These are phyloP conservation scores for Venturia effusa DNA, from an alignment of 2,329 filamentous ascomycete genomes.

Conservation along the genomic window DNA sequence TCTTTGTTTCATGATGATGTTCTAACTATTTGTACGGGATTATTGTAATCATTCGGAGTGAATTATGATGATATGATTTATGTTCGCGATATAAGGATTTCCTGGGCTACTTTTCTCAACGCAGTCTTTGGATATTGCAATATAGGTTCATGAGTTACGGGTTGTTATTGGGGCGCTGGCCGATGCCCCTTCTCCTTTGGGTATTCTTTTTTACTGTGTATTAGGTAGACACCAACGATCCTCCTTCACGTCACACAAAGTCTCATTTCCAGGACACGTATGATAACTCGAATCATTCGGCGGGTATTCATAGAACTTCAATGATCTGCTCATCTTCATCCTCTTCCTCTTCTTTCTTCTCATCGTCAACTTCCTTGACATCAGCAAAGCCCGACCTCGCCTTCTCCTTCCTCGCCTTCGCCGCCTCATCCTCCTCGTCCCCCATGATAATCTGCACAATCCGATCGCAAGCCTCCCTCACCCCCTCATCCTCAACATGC, in stretches of 20 bases:
- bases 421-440: conserved; percentile 55
- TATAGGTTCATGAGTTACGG: neutral
- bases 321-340: conserved; percentile 30
- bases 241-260: neutral
- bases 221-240: neutral
- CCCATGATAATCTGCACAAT: conserved; percentile 82
- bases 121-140: neutral
- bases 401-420: conserved; percentile 28
- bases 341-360: conserved; percentile 19
- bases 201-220: neutral
- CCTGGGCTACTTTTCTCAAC: neutral
- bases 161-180: neutral
- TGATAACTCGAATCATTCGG: neutral
- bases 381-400: conserved; percentile 6
- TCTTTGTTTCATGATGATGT: neutral
- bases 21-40: neutral
- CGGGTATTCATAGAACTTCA: conserved; percentile 20
- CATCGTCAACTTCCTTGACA: conserved; percentile 17
- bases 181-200: neutral
- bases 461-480: conserved; percentile 76
- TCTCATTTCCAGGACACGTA: neutral
- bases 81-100: neutral
- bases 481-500: conserved; percentile 64
- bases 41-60: neutral
- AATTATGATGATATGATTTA: neutral